Evolutionary conservation across 805 yeast genomes (phyloP).

Genomic region (Candida qinlingensis): DNA sequence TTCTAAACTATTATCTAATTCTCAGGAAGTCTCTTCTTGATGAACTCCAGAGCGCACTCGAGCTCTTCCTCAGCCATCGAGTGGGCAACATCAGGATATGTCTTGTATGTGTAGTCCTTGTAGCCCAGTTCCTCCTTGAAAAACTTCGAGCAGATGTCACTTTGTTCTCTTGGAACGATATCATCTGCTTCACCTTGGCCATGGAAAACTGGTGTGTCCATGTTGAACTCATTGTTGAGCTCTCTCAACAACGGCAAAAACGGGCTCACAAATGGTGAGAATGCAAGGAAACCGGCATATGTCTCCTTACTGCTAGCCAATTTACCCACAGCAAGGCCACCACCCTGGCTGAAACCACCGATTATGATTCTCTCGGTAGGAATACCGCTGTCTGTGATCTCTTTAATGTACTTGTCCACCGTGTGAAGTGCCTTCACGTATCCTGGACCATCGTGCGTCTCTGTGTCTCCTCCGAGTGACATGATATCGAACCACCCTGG

Average conservation of each 20-base stretch:
- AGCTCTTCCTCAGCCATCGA: slow-evolving; percentile 65
- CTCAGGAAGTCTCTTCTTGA: slow-evolving; percentile 28
- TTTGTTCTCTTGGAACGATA: slow-evolving; percentile 37
- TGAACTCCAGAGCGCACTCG: slow-evolving; percentile 42
- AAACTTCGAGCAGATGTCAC: slow-evolving; percentile 37
- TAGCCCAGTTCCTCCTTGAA: slow-evolving; percentile 43
- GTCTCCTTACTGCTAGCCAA: slow-evolving; percentile 49
- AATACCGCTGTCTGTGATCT: slow-evolving; percentile 46
- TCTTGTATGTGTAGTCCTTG: slow-evolving; percentile 41
- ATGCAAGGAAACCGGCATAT: slow-evolving; percentile 70
- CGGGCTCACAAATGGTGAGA: slow-evolving; percentile 65
- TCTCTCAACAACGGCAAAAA: slow-evolving; percentile 18
- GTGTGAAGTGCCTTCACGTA: slow-evolving; percentile 43
- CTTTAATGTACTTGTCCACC: slow-evolving; percentile 42
- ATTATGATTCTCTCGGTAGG: slow-evolving; percentile 66
- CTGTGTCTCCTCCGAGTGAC: slow-evolving; percentile 42
- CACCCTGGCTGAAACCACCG: slow-evolving; percentile 97
- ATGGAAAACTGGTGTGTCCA: slow-evolving; percentile 71
- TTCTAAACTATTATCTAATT: no score
- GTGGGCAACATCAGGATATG: slow-evolving; percentile 64
- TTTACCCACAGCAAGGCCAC: slow-evolving; percentile 66
- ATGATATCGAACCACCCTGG: slow-evolving; percentile 86
- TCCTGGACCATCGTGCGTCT: slow-evolving; percentile 46
- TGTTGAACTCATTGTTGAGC: slow-evolving; percentile 36
- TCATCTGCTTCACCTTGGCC: slow-evolving; percentile 86